Evolutionary conservation across 306 rosid genomes (phyloP), one percentile per base, ranked within the genome.

Genomic region (Casuarina glauca): DNA sequence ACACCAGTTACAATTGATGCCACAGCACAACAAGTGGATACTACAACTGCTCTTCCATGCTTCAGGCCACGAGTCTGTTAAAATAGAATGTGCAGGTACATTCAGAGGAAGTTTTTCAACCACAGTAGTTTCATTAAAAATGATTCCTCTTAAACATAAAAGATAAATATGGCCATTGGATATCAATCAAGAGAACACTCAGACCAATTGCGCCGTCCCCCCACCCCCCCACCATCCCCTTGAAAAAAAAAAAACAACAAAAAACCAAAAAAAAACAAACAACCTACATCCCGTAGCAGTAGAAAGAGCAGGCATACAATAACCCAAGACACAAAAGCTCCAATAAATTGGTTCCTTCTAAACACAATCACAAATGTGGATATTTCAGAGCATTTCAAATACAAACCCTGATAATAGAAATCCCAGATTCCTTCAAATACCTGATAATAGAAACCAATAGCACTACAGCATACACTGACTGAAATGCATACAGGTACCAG

Each of bases 1-100:
- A 92, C 98, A 78, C 97, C 97, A 32, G 97, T 95, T 76, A 95
- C 86, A 83, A 95, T 95, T 49, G 98, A 95, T 54, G 98, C 98
- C 79, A 95, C 97, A 3, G 98, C 95, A 61, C 97, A 97, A 82
- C 98, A 95, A 42, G 98, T 95, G 53, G 98, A 92, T 68, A 94
- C 88, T 9, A 94, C 89, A 70, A 94, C 89, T 50, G 97, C 98
- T 83, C 97, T 85, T 70, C 98, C 98, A 82, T 94, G 98, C 87
- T 94, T 94, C 72, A 94, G 86, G 62, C 98, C 97, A 11, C 93
- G 89, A 83, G 98, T 94, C 98, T 94, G 88, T 74, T 77, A 46
- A 70, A 68, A 15, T 63, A 35, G 20, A 76, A 75, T 35, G 67
- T 73, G 67, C 44, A 26, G n/a, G 63, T 64, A 68, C 52, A 12